Base-by-base conservation (phyloP, 306 rosid species). In the Cercis canadensis region DNA sequence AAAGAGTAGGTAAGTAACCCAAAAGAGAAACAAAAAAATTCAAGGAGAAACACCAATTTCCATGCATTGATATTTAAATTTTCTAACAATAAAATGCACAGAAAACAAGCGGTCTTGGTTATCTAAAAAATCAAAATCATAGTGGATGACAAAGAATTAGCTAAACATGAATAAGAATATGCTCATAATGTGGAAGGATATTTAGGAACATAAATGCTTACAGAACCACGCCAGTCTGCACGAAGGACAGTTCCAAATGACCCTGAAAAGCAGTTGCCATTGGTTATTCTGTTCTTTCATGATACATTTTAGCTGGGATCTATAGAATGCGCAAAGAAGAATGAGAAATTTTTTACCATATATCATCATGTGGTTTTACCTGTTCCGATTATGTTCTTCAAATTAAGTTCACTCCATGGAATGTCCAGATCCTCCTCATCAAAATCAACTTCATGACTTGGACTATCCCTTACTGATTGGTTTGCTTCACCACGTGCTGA, bases 161-260 rank as follows among this genome's bases (percentile, higher is more conserved):
- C 51, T 56, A 50, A 39, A 5, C 29, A 58, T 29, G 69, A 57
- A 49, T 41, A 57, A 4, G 29, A 16, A 57, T 17, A 64, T 33
- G 58, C 32, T 34, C 73, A 47, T 15, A 73, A 68, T 15, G 44
- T 44, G 46, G 31, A 82, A 57, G 50, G 19, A 65, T 1, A 53
- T 40, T 34, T 11, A 50, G 59, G 69, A 61, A 45, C 39, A 65
- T 10, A 74, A 56, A 74, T 71, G 74, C 94, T 88, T 89, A 93
- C 98, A 7, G 88, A 93, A 74, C 97, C 97, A 79, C 83, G 92
- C 98, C 98, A 93, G 69, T 90, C 97, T 9, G 98, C 98, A 29
- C 82, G 92, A 74, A 85, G 90, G 65, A 93, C 98, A 54, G 92
- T 88, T 81, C 98, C 97, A 75, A 90, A 90, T 41, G 98, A 93